Evolutionary conservation across 1,139 yeast species (phyloP).

Genomic region (Blastobotrys apis): DNA sequence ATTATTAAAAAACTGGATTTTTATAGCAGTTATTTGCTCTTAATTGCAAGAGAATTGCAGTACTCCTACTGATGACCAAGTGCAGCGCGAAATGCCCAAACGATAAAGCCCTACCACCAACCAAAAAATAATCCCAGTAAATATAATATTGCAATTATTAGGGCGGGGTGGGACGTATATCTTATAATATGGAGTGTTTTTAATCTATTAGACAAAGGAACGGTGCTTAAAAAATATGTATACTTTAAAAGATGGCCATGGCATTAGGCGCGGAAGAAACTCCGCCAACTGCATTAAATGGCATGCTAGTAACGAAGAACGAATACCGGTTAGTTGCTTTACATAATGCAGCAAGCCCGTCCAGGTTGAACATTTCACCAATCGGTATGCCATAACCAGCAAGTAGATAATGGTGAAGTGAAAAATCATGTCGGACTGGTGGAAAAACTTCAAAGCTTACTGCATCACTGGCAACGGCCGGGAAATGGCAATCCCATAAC

Average conservation of each 20-base stretch:
- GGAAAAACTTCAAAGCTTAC: constrained; percentile 36
- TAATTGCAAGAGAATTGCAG: too few relatives aligned
- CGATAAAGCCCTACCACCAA: too few relatives aligned
- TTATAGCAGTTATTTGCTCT: too few relatives aligned
- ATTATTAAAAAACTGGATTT: too few relatives aligned
- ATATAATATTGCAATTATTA: too few relatives aligned
- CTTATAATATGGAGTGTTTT: too few relatives aligned
- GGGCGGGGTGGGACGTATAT: too few relatives aligned
- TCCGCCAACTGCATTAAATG: constrained; percentile 14
- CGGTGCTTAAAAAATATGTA: too few relatives aligned
- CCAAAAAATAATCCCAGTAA: too few relatives aligned
- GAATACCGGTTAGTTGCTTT: constrained; percentile 16
- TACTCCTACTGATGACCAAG: too few relatives aligned
- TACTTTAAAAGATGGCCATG: constrained; percentile 14
- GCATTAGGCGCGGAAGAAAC: constrained; percentile 14
- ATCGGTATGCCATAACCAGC: constrained; percentile 22
- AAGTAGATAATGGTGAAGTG: constrained; percentile 24
- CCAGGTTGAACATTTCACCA: constrained; percentile 20
- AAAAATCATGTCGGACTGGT: constrained; percentile 49
- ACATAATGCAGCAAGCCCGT: constrained; percentile 23
- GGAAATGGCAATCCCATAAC: constrained; percentile 29
- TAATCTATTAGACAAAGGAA: too few relatives aligned
- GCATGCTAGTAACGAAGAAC: constrained; percentile 20
- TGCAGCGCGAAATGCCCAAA: too few relatives aligned
- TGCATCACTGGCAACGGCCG: constrained; percentile 32